Conservation (phyloP, 2,329 filamentous ascomycete species). For the Epichloe scottii region DNA sequence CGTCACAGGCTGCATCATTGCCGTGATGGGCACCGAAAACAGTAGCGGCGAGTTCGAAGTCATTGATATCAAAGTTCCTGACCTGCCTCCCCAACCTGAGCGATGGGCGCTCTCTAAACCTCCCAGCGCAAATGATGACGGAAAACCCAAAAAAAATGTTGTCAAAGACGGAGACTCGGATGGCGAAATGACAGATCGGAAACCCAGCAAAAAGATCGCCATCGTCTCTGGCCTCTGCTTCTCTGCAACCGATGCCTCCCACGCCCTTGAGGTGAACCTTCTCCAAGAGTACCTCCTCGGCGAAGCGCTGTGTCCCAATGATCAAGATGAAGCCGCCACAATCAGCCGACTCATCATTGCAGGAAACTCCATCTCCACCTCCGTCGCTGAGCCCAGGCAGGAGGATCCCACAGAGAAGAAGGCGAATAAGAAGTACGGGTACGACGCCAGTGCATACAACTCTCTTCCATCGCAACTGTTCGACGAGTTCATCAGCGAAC, state of each 20-base stretch:
- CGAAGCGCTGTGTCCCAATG: conserved; percentile 51
- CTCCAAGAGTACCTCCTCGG: conserved; percentile 81
- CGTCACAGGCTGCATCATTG: conserved; percentile 86
- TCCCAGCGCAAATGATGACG: conserved; percentile 18
- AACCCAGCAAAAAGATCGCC: conserved; percentile 50
- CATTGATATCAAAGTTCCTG: conserved; percentile 77
- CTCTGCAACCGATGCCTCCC: conserved; percentile 57
- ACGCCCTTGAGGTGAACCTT: conserved; percentile 64
- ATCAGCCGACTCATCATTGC: conserved; percentile 85
- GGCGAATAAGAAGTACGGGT: conserved; percentile 73
- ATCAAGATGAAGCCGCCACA: conserved; percentile 46
- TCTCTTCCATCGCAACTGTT: conserved; percentile 70
- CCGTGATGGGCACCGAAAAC: conserved; percentile 92
- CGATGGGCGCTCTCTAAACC: conserved; percentile 61
- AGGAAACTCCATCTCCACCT: conserved; percentile 77
- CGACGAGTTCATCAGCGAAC: conserved; percentile 66
- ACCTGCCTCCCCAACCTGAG: conserved; percentile 68
- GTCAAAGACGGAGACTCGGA: conserved; percentile 26
- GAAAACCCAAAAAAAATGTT: conserved; percentile 20
- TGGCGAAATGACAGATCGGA: conserved; percentile 44
- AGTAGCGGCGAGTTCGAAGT: conserved; percentile 85
- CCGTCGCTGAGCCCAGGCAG: conserved; percentile 21
- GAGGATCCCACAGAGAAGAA: conserved; percentile 34
- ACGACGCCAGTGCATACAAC: conserved; percentile 83
- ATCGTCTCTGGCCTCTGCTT: conserved; percentile 83